Evolutionary conservation across 495 filamentous ascomycete species (phyloP).

Genomic region (Xylona heveae): DNA sequence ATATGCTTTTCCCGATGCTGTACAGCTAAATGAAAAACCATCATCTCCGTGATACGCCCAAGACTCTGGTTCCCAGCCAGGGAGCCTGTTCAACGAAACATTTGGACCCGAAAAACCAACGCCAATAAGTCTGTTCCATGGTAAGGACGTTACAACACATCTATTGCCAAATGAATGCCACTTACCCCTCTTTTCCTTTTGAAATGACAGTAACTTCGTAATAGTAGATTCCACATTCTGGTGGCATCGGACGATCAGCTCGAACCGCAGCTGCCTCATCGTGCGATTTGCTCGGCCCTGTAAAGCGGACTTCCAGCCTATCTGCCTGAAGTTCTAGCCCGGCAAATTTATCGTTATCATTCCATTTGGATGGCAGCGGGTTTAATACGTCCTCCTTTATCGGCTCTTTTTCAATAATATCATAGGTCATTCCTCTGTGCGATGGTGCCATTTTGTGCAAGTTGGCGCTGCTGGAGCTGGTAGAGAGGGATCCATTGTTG

Average conservation of each 20-base stretch:
- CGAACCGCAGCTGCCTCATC: slow-evolving; percentile 73
- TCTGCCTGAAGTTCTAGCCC: slow-evolving; percentile 53
- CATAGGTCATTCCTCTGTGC: slow-evolving; percentile 66
- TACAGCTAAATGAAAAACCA: slow-evolving; percentile 62
- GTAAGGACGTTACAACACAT: slow-evolving; percentile 2
- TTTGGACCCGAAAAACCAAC: slow-evolving; percentile 68
- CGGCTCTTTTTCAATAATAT: slow-evolving; percentile 64
- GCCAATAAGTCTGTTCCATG: slow-evolving; percentile 45
- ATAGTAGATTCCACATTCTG: slow-evolving; percentile 86
- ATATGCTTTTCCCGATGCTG: slow-evolving; percentile 54
- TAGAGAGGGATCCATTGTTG: slow-evolving; percentile 29
- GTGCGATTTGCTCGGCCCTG: slow-evolving; percentile 32
- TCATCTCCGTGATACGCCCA: slow-evolving; percentile 98
- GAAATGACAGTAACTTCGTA: slow-evolving; percentile 81
- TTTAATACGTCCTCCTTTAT: slow-evolving; percentile 31
- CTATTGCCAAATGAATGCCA: slow-evolving; percentile 5
- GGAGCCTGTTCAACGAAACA: slow-evolving; percentile 58
- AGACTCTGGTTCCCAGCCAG: slow-evolving; percentile 88
- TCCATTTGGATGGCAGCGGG: slow-evolving; percentile 70
- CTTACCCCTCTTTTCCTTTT: slow-evolving; percentile 74
- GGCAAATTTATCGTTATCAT: slow-evolving; percentile 48
- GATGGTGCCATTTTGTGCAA: slow-evolving; percentile 45
- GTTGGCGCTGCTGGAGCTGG: slow-evolving; percentile 39
- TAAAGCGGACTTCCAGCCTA: slow-evolving; percentile 62
- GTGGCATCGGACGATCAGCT: slow-evolving; percentile 78